Conservation (phyloP, 257 asterid genomes). For the Solanum lignicaule region DNA sequence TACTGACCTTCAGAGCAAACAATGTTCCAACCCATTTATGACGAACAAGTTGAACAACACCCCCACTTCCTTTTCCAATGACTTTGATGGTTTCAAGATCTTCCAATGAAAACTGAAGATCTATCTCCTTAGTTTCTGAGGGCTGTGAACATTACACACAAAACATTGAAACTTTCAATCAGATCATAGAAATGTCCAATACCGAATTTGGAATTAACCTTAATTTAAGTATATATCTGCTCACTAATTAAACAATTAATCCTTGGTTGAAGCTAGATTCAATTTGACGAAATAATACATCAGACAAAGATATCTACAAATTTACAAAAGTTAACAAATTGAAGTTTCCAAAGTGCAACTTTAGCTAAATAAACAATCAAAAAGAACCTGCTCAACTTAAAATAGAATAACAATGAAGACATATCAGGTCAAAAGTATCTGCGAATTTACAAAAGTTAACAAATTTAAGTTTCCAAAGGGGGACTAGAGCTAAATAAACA, state of each 20-base stretch:
- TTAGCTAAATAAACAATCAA: neutral
- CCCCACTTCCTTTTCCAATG: conserved; percentile 98
- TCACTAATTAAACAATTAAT: neutral
- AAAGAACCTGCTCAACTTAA: neutral
- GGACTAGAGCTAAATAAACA: neutral
- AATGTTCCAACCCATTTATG: conserved; percentile 94
- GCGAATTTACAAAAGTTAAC: neutral
- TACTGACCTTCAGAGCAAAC: conserved; percentile 84
- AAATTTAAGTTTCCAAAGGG: neutral
- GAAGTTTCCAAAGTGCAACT: neutral
- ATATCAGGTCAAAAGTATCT: neutral
- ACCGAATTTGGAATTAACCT: neutral
- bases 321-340: neutral
- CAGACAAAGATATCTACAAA: neutral
- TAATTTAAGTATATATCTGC: neutral
- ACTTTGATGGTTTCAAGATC: conserved; percentile 96
- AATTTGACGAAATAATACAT: neutral
- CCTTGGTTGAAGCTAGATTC: neutral
- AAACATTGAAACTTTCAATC: neutral
- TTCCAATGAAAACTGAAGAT: conserved; percentile 84
- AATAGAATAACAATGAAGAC: neutral
- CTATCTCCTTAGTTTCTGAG: conserved; percentile 56
- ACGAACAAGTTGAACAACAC: conserved; percentile 94
- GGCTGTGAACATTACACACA: conserved; percentile 29
- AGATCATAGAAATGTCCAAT: neutral